Evolutionary conservation across 1,284 basidiomycete species (phyloP), one percentile per base, ranked within the genome.

Genomic region (Xerocomus nothofagi): DNA sequence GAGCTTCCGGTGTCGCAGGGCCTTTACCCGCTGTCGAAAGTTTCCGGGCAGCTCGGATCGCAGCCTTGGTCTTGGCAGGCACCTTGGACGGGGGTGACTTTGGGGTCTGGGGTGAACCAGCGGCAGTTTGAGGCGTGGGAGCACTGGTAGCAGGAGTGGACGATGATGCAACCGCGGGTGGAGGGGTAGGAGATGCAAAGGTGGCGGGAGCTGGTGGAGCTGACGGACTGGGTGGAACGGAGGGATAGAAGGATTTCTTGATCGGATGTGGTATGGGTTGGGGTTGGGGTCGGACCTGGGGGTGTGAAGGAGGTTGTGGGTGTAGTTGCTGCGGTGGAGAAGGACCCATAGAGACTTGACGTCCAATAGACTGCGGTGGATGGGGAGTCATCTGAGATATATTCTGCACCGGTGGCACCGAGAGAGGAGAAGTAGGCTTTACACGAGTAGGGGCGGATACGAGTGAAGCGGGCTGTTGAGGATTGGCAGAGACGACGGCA

Each of bases 81-180:
- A 73, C 58, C 59, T 73, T 81, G 39, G 60, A 60, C 56, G 80
- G 80, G 2, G 81, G 81, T 7, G 81, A 82, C 61, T 77, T 82
- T 3, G 76, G 71, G 6, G 73, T 72, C 52, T 74, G 73, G 1
- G 81, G 80, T 10, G 77, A 71, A 18, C 81, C 83, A 1, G 74
- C 63, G 2, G 78, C 71, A 6, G 78, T 71, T 36, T 71, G 75
- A 12, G 84, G 81, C 1, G 85, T 83, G 1, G 79, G 71, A 0
- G 71, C 74, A 33, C 73, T 69, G 4, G 73, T 68, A 7, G 72
- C 66, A 6, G 76, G 67, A 9, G 70, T 72, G 4, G 73, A 71
- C 9, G 68, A 54, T 15, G 65, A 51, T 17, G 47, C 62, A 23
- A 17, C 39, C 15, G 47, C 38, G 56, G 49, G 65, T 15, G 72